Percentiles rank a stretch among this genome's conserved stretches.
Evolutionary conservation across 108 stramenopile species (phyloP).

Genomic region (Hondaea fermentalgiana): DNA sequence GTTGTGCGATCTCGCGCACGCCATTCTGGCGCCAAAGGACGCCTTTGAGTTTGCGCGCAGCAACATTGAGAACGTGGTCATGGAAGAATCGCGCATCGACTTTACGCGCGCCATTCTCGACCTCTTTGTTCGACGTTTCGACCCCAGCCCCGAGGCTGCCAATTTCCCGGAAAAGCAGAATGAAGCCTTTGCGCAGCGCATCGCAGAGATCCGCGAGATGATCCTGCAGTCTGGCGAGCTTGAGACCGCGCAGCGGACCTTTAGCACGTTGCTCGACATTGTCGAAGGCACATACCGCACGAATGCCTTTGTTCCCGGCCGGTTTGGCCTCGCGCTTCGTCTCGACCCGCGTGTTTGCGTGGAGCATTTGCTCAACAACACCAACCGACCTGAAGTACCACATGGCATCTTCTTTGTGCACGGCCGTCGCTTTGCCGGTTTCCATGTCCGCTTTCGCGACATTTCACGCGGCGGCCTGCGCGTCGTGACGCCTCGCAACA

Average conservation of each 20-base stretch:
- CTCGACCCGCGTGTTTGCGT: conserved; percentile 79
- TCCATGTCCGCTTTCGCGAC: conserved; percentile 92
- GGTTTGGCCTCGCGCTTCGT: conserved; percentile 81
- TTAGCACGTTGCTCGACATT: conserved; percentile 44
- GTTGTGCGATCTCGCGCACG: background rate
- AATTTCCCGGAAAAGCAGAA: conserved; percentile 45
- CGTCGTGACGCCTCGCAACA: conserved; percentile 76
- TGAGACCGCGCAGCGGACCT: conserved; percentile 15
- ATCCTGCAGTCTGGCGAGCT: conserved; percentile 36
- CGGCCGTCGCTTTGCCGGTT: conserved; percentile 91
- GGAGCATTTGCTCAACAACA: conserved; percentile 32
- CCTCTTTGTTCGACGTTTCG: conserved; percentile 24
- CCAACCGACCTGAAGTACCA: conserved; percentile 49
- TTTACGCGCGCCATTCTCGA: conserved; percentile 20
- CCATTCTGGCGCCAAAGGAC: conserved; percentile 24
- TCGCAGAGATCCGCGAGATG: conserved; percentile 66
- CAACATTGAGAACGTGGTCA: conserved; percentile 12
- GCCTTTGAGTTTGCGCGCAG: background rate
- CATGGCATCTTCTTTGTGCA: conserved; percentile 85
- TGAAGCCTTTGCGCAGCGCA: conserved; percentile 66
- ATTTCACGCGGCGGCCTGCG: conserved; percentile 90
- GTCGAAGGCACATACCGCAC: conserved; percentile 73
- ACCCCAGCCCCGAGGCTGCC: conserved; percentile 43
- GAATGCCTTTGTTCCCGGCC: conserved; percentile 81
- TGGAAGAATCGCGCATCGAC: background rate